These are phyloP conservation scores for Bipolaris gigantea DNA, from an alignment of 2,329 filamentous ascomycete species.

Conservation along the genomic window DNA sequence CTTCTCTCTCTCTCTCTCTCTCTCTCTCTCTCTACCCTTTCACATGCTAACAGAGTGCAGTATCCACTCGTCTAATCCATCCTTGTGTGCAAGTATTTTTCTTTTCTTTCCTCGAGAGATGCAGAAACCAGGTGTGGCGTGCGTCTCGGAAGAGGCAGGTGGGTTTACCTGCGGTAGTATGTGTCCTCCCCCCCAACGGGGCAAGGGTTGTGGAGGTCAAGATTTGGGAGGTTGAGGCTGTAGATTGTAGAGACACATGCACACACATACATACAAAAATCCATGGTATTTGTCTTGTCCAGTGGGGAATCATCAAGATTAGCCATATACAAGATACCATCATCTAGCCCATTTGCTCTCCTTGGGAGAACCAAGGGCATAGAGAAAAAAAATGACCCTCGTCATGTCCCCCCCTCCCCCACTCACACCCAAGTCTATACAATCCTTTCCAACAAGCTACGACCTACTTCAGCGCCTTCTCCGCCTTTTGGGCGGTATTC, in stretches of 20 bases:
- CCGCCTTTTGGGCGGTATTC: constrained; percentile 35
- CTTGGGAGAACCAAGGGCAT: not conserved
- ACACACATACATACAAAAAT: too few species aligned
- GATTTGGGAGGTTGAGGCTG: not conserved
- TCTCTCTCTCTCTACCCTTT: not conserved
- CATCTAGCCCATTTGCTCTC: not conserved
- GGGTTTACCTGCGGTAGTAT: not conserved
- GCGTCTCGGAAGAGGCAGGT: not conserved
- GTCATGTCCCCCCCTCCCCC: not conserved
- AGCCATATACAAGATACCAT: not conserved
- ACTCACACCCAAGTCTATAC: not conserved
- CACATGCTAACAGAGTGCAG: not conserved
- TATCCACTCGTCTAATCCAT: not conserved
- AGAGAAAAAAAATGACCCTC: not conserved
- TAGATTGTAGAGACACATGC: not conserved
- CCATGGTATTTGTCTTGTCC: not conserved
- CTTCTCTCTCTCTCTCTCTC: too few species aligned
- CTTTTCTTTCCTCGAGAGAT: not conserved
- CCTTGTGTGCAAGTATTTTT: not conserved
- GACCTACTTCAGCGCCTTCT: constrained; percentile 13
- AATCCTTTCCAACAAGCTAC: not conserved
- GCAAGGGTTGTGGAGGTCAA: not conserved
- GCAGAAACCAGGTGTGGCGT: not conserved
- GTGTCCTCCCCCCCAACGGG: not conserved
- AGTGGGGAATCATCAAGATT: not conserved